Conservation (phyloP, 192 early-diverging fungal species). For the Umbelopsis sp. region DNA sequence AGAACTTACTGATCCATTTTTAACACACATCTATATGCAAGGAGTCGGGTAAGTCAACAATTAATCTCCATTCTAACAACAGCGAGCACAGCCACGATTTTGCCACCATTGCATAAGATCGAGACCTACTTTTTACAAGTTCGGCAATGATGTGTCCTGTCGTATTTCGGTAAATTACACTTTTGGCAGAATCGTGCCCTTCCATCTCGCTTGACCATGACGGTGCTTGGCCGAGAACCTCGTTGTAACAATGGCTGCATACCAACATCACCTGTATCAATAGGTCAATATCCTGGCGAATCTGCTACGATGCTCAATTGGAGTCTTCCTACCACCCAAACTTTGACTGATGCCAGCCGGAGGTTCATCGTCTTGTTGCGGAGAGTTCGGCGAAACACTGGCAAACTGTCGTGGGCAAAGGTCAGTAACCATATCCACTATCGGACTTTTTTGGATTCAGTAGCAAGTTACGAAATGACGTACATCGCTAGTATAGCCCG, state of each 20-base stretch:
- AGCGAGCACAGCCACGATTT: neutral
- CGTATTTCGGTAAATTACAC: conserved; percentile 34
- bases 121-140: conserved; percentile 31
- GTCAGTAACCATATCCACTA: neutral
- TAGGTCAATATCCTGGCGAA: neutral
- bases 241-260: conserved; percentile 7
- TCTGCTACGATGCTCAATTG: neutral
- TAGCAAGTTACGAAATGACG: neutral
- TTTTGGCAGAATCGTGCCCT: conserved; percentile 38
- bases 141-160: conserved; percentile 40
- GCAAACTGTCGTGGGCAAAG: neutral
- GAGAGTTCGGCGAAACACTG: neutral
- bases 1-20: conserved; percentile 46
- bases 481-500: conserved; percentile 29
- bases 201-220: conserved; percentile 35
- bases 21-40: conserved; percentile 24
- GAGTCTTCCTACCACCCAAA: neutral
- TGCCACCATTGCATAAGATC: neutral
- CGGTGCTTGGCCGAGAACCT: neutral
- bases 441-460: neutral
- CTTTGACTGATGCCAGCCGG: neutral
- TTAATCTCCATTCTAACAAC: too few relatives aligned
- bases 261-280: neutral
- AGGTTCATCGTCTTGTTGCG: conserved; percentile 10
- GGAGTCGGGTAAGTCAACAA: neutral